These are phyloP conservation scores for Pelargonium fulgidum DNA, from an alignment of 441 rosid genomes.

Conservation along the genomic window DNA sequence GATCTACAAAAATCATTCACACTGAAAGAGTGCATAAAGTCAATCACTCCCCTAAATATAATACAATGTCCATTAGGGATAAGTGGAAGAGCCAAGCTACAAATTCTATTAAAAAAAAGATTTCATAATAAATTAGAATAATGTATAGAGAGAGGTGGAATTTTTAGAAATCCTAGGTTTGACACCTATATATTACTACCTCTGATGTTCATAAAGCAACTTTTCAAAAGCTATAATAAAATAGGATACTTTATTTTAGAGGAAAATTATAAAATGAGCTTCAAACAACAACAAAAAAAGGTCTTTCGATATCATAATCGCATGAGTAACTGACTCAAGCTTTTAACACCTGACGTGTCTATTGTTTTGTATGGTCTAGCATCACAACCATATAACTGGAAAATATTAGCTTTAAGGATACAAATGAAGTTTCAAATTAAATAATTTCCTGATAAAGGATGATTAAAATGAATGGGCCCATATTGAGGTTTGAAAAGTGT, in stretches of 20 bases:
- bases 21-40: background rate
- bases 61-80: background rate
- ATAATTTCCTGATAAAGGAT: background rate
- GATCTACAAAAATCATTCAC: background rate
- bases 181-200: too few species aligned
- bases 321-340: background rate
- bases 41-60: background rate
- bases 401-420: background rate
- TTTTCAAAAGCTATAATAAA: too few species aligned
- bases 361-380: background rate
- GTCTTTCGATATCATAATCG: background rate
- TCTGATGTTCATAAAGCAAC: too few species aligned
- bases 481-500: slow-evolving; percentile 6
- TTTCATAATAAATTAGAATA: background rate
- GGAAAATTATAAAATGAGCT: background rate
- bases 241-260: too few species aligned
- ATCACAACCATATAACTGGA: too few species aligned
- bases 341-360: background rate
- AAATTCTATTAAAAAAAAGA: background rate
- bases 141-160: background rate
- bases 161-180: too few species aligned
- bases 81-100: background rate
- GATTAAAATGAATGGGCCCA: background rate
- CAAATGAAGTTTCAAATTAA: background rate
- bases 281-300: background rate